These are phyloP conservation scores for Ogataea salicorniae DNA, from an alignment of 805 yeast genomes.

Conservation along the genomic window DNA sequence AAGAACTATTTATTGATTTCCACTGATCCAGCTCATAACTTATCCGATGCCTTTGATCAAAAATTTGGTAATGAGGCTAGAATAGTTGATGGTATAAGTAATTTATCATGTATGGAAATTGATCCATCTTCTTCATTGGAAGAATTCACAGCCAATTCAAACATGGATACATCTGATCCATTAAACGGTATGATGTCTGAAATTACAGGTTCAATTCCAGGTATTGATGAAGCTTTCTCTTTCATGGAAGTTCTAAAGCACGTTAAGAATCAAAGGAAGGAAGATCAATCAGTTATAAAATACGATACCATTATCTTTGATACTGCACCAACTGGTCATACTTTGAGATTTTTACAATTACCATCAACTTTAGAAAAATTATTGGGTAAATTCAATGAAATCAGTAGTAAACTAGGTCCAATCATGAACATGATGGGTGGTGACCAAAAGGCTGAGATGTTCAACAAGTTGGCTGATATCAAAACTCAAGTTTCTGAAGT, in stretches of 20 bases:
- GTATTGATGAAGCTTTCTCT: constrained; percentile 96
- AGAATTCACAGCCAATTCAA: constrained; percentile 52
- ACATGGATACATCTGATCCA: constrained; percentile 56
- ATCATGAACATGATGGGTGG: constrained; percentile 78
- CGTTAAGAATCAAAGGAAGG: constrained; percentile 64
- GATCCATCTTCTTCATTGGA: constrained; percentile 93
- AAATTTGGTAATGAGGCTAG: constrained; percentile 97
- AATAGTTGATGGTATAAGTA: constrained; percentile 80
- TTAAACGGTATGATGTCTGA: constrained; percentile 76
- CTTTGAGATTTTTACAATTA: constrained; percentile 87
- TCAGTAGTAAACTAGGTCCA: constrained; percentile 86
- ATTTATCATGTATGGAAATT: constrained; percentile 96
- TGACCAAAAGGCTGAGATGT: constrained; percentile 59
- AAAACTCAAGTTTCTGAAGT: constrained; percentile 81
- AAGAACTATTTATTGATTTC: constrained; percentile 86
- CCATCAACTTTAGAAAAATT: constrained; percentile 90
- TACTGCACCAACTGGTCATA: constrained; percentile 99
- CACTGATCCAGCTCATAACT: constrained; percentile 97
- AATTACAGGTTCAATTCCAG: constrained; percentile 92
- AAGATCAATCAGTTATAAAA: constrained; percentile 33
- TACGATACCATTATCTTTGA: constrained; percentile 93
- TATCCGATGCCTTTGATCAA: constrained; percentile 97
- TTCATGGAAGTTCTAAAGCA: constrained; percentile 98
- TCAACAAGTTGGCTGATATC: constrained; percentile 72
- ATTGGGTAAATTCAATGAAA: constrained; percentile 78